These are phyloP conservation scores for Kregervanrija pseudodelftensis DNA, from an alignment of 805 yeast genomes.

Conservation along the genomic window DNA sequence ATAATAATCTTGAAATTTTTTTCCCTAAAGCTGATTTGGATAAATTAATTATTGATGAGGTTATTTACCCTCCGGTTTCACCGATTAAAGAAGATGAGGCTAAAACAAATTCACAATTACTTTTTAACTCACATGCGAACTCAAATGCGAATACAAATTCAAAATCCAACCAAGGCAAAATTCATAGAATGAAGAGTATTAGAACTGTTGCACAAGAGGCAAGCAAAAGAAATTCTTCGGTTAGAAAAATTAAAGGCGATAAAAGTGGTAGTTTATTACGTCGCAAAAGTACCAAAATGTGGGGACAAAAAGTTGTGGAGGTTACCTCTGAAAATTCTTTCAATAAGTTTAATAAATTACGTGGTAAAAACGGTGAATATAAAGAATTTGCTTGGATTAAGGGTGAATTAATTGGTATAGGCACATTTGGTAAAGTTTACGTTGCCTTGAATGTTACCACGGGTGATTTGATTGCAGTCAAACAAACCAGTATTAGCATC, in stretches of 20 bases:
- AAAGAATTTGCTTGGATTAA: constrained; percentile 95
- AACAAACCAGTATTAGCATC: constrained; percentile 72
- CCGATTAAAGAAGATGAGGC: constrained; percentile 27
- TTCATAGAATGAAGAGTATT: constrained; percentile 78
- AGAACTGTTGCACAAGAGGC: constrained; percentile 94
- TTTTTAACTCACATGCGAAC: no score
- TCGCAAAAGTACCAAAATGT: constrained; percentile 85
- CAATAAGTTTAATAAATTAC: constrained; percentile 55
- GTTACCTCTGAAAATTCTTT: constrained; percentile 67
- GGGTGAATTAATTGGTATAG: constrained; percentile 94
- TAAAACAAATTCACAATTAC: no score
- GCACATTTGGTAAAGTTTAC: constrained; percentile 92
- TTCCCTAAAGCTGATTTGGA: constrained; percentile 92
- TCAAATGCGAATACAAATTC: not conserved
- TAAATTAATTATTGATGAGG: constrained; percentile 77
- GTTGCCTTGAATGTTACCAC: constrained; percentile 90
- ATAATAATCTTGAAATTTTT: constrained; percentile 82
- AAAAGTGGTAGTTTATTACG: constrained; percentile 37
- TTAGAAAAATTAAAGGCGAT: not conserved
- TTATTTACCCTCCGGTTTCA: constrained; percentile 50
- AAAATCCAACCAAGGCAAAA: constrained; percentile 31
- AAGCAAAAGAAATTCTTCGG: constrained; percentile 34
- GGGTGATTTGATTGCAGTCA: constrained; percentile 98
- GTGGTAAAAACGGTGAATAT: constrained; percentile 60
- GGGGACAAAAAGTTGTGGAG: constrained; percentile 94